These are phyloP conservation scores for Hydrangea macrophylla DNA, from an alignment of 148 eudicot genomes.

Conservation along the genomic window DNA sequence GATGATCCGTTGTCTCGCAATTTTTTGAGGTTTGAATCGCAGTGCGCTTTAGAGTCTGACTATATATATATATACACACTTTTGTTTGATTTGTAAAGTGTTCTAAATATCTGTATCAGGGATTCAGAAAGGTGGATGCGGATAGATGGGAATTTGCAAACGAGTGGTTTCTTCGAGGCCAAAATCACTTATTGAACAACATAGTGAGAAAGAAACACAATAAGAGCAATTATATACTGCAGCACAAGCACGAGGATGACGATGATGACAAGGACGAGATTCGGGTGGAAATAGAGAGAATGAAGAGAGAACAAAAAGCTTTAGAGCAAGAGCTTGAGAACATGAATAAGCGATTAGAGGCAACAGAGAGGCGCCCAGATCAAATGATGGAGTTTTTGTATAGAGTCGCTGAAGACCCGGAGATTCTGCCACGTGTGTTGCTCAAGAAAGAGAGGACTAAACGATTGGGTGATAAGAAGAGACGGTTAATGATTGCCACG, in stretches of 20 bases:
- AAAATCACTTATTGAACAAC: conserved; percentile 54
- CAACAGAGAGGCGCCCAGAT: conserved; percentile 75
- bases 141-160: conserved; percentile 75
- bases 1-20: no score
- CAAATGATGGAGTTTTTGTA: conserved; percentile 75
- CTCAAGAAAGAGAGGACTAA: conserved; percentile 34
- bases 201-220: conserved; percentile 48
- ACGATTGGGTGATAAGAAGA: conserved; percentile 36
- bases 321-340: conserved; percentile 53
- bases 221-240: no score
- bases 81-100: no score
- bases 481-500: conserved; percentile 35
- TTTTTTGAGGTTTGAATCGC: no score
- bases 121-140: conserved; percentile 64
- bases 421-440: conserved; percentile 51
- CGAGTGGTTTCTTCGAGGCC: conserved; percentile 71
- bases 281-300: conserved; percentile 45
- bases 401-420: conserved; percentile 67
- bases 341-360: conserved; percentile 63
- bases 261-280: conserved; percentile 39
- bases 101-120: no score
- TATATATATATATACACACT: no score
- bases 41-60: no score
- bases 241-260: conserved; percentile 15
- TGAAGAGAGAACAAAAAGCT: conserved; percentile 54